Base-by-base conservation (phyloP, 345 rosid species). In the Camelina sativa region DNA sequence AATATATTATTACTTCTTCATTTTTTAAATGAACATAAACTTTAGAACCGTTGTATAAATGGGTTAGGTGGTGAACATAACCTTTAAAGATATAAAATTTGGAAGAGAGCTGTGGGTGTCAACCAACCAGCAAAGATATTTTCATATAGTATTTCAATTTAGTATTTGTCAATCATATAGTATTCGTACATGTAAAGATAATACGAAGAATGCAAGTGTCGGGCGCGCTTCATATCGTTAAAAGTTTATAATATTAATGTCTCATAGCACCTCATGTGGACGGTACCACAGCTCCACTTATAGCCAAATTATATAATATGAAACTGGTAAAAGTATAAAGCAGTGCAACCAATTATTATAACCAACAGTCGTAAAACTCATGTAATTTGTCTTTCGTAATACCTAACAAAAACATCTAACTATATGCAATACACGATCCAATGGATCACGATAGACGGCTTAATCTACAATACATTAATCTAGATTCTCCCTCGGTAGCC, bases 281-380 rank as follows among this genome's bases (percentile, higher is more conserved):
- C 73, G 76, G 73, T 51, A 71, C 68, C 80, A 76, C 79, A 41
- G 20, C 62, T 77, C 77, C 80, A 65, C 80, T 73, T 65, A 28
- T n/a, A 43, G 20, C 73, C 25, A 77, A 50, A 50, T 43, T 58
- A 30, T 53, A 46, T 34, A 15, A 55, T 51, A 16, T 0, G 37
- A 34, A 23, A 35, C 16, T 15, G 34, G 2, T 50, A 47, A 76
- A 76, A 61, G 46, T 37, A 57, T 56, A 58, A 50, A 48, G 66
- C 57, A 41, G 22, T 65, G 68, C 62, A 5, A 28, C 72, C 67
- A 71, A 65, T 50, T 71, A 30, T 71, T 58, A 71, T 57, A 58
- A 7, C 61, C 67, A 70, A 46, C 60, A 47, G 52, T 62, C 58
- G 19, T 43, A 22, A 12, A 23, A 43, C 32, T 35, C 50, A 22